Conservation (phyloP, 2,329 filamentous ascomycete species). For the Colletotrichum theobromicola region DNA sequence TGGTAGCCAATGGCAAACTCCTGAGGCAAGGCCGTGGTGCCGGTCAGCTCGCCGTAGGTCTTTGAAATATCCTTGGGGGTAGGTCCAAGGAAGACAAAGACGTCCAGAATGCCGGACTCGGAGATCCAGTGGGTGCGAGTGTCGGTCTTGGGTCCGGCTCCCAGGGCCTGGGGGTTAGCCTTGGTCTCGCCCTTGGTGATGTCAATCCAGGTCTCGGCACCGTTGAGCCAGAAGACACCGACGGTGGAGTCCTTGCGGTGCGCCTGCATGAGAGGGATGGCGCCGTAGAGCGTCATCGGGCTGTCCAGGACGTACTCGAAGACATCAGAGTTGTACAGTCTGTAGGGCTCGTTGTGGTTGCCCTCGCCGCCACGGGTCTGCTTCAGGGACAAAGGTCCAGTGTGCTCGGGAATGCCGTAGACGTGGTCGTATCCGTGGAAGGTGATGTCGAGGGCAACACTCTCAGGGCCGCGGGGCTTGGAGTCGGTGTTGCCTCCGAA, state of each 20-base stretch:
- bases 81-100: constrained; percentile 94
- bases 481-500: constrained; percentile 96
- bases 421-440: constrained; percentile 93
- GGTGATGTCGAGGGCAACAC: constrained; percentile 86
- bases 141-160: constrained; percentile 69
- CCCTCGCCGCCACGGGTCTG: constrained; percentile 88
- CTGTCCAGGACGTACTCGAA: constrained; percentile 98
- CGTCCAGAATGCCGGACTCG: constrained; percentile 85
- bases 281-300: constrained; percentile 97
- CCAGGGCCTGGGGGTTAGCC: constrained; percentile 79
- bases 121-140: constrained; percentile 98
- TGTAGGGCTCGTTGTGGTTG: constrained; percentile 87
- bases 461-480: constrained; percentile 95
- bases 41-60: constrained; percentile 87
- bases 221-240: constrained; percentile 97
- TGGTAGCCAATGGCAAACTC: constrained; percentile 94
- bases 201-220: constrained; percentile 96
- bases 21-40: constrained; percentile 88
- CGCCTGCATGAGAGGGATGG: constrained; percentile 97
- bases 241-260: constrained; percentile 93
- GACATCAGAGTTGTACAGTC: constrained; percentile 94
- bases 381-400: constrained; percentile 85
- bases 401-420: constrained; percentile 92
- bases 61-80: constrained; percentile 82
- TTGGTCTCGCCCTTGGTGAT: constrained; percentile 80